phyloP scores from a whole-genome alignment of 345 rosid species.

The Clausena lansium region DNA sequence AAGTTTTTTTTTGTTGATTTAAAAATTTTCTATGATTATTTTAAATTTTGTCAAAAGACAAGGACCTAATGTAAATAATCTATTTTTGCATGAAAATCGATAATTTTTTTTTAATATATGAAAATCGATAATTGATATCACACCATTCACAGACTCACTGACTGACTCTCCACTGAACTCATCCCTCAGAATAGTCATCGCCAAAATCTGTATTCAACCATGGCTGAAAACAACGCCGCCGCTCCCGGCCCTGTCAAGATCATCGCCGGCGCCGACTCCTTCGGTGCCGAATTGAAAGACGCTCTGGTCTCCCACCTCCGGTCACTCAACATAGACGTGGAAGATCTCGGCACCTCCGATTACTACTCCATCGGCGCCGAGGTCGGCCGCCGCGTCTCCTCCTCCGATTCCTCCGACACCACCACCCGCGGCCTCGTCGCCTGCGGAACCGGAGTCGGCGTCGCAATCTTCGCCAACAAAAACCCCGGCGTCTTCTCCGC shows the following conservation, averaged over 20 bases:
- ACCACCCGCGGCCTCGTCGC: slow-evolving; percentile 61
- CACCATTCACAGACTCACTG: neutral
- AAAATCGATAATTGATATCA: no score
- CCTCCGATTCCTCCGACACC: slow-evolving; percentile 31
- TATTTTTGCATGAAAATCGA: neutral
- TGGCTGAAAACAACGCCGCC: slow-evolving; percentile 10
- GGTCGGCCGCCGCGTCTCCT: slow-evolving; percentile 77
- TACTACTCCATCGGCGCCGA: slow-evolving; percentile 84
- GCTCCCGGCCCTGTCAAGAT: slow-evolving; percentile 37
- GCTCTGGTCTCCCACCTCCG: slow-evolving; percentile 65
- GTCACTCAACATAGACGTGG: slow-evolving; percentile 71
- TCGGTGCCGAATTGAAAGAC: slow-evolving; percentile 65
- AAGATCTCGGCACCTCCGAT: slow-evolving; percentile 73
- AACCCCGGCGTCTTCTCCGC: slow-evolving; percentile 79
- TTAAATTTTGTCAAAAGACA: neutral
- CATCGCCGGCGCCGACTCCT: slow-evolving; percentile 69
- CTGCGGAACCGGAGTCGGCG: slow-evolving; percentile 83
- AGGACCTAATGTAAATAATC: neutral
- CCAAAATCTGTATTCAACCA: neutral
- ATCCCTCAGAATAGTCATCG: neutral
- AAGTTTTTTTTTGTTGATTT: no score
- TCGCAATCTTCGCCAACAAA: slow-evolving; percentile 87
- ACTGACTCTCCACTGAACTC: neutral
- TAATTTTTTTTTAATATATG: no score
- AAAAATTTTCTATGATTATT: no score